Conservation (phyloP, 1,284 basidiomycete species). For the Tranzscheliella williamsii region DNA sequence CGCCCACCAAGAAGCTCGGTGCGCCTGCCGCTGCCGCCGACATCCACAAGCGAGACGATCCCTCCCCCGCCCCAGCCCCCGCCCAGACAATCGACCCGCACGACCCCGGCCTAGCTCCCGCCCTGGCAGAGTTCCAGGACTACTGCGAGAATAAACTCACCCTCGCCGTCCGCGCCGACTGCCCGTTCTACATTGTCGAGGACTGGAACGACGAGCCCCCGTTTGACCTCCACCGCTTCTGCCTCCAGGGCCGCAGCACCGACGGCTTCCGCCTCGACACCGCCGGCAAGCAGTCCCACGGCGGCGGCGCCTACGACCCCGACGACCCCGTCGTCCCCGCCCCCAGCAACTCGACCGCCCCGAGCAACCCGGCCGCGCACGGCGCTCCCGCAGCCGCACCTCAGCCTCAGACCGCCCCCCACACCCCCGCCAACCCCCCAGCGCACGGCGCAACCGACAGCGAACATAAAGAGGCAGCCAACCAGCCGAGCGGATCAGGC, state of each 20-base stretch:
- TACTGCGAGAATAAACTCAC: slow-evolving; percentile 39
- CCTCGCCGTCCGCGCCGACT: slow-evolving; percentile 24
- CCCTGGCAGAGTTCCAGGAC: slow-evolving; percentile 29
- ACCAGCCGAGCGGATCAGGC: too few relatives aligned
- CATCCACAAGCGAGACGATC: not conserved
- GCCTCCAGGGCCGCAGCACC: not conserved
- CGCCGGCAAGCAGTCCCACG: not conserved
- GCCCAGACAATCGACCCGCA: not conserved
- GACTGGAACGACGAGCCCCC: slow-evolving; percentile 31
- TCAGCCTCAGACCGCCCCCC: too few relatives aligned
- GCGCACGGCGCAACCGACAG: too few relatives aligned
- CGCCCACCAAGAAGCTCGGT: not conserved
- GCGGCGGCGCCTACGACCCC: not conserved
- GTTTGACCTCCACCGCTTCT: slow-evolving; percentile 29
- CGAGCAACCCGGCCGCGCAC: too few relatives aligned
- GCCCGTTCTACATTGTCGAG: slow-evolving; percentile 19
- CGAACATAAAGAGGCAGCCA: too few relatives aligned
- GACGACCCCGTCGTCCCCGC: not conserved
- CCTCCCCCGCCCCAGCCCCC: not conserved
- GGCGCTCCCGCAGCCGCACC: too few relatives aligned
- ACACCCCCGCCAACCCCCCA: too few relatives aligned
- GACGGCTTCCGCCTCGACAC: not conserved
- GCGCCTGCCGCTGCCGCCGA: not conserved
- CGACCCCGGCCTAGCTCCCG: slow-evolving; percentile 13
- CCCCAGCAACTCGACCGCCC: too few relatives aligned